Base-by-base conservation (phyloP, 352 stramenopile genomes). In the Phytophthora foliorum region DNA sequence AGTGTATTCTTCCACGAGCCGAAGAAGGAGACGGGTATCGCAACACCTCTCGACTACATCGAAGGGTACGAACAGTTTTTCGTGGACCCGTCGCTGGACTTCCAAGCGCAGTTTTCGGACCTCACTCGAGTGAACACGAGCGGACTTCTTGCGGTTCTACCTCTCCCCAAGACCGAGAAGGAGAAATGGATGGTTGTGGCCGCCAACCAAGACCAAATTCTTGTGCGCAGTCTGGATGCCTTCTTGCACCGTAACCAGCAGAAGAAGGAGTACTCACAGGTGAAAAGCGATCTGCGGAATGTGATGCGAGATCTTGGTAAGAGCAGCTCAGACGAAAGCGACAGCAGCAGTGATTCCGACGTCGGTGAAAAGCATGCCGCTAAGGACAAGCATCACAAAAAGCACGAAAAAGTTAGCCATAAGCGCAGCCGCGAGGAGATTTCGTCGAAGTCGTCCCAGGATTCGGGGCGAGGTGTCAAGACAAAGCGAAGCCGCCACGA, bases 31-130 rank as follows among this genome's bases (percentile, higher is more conserved):
- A 82, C 83, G 8, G 86, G 88, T 16, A 74, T 95, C 9, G 82
- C 80, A 10, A 89, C 84, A 14, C 84, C 84, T 5, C 74, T 93
- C 6, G 71, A 92, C 55, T 91, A 90, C 58, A 81, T 95, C 16
- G 80, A 89, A 63, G 88, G 88, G 11, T 95, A 95, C 66, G 88
- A 95, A 51, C 55, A 86, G 48, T 95, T 94, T 62, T 94, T 94
- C 61, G 80, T 91, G 55, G 88, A 95, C 54, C 84, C 82, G 22
- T 91, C 82, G 19, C 59, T 92, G 25, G 80, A 78, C 24, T 91
- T 92, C 52, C 82, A 94, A 64, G 78, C 77, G 24, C 81, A 92
- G 59, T 94, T 92, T 63, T 92, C 84, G 14, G 86, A 94, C 58
- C 78, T 91, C 45, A 94, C 84, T 31, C 80, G 84, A 25, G 83